These are phyloP conservation scores for Mycena galopus DNA, from an alignment of 768 basidiomycete genomes.

Conservation along the genomic window DNA sequence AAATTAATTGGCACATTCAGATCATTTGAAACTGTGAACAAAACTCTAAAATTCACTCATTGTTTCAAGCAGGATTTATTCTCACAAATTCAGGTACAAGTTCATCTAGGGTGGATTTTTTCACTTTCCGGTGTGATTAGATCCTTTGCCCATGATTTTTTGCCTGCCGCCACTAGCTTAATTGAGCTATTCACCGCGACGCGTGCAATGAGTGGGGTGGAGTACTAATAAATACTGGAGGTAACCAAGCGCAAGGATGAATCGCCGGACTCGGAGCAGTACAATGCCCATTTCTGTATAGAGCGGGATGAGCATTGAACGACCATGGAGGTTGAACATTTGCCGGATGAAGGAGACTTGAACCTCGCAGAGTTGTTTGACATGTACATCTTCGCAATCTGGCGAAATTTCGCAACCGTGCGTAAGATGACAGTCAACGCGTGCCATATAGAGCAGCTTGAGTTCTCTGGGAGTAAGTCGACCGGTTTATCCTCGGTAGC, in stretches of 20 bases:
- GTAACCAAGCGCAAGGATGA: constrained; percentile 21
- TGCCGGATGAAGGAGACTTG: constrained; percentile 40
- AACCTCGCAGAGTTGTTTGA: constrained; percentile 31
- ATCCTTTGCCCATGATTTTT: constrained; percentile 18
- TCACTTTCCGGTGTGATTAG: too few species aligned
- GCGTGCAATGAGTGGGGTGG: constrained; percentile 1
- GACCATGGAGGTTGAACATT: constrained; percentile 36
- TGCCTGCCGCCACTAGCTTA: background rate
- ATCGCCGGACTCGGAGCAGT: background rate
- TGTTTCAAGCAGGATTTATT: too few species aligned
- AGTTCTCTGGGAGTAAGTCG: too few species aligned
- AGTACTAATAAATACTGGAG: constrained; percentile 35
- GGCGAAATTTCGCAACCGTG: too few species aligned
- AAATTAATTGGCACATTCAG: too few species aligned
- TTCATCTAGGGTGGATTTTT: too few species aligned
- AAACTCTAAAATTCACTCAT: too few species aligned
- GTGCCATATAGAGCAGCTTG: too few species aligned
- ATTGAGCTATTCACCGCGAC: constrained; percentile 17
- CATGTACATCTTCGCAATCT: constrained; percentile 24
- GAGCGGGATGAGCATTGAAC: constrained; percentile 33
- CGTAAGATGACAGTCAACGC: background rate
- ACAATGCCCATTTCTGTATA: constrained; percentile 42
- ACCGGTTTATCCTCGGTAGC: too few species aligned
- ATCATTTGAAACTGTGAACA: too few species aligned
- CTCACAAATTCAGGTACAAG: too few species aligned